Evolutionary conservation across 2,329 filamentous ascomycete species (phyloP).

Genomic region (Davidsoniella neocaledoniae): DNA sequence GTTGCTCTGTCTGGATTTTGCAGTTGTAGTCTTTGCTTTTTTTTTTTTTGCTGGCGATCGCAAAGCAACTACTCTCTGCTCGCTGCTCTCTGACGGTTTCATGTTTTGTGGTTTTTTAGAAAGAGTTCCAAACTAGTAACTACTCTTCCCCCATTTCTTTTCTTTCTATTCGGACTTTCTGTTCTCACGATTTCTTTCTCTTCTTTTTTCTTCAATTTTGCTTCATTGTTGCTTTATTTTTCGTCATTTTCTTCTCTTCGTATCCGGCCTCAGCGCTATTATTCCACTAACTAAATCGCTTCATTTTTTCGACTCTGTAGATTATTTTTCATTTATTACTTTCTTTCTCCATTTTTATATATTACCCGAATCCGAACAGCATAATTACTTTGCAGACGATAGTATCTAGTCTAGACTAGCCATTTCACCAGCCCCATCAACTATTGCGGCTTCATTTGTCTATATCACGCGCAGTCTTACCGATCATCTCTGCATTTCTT

Average conservation of each 20-base stretch:
- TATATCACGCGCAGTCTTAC: too few relatives aligned
- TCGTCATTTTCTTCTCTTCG: not conserved
- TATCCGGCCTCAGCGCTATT: not conserved
- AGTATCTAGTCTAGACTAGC: not conserved
- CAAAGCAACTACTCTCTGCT: too few relatives aligned
- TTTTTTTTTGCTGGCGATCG: too few relatives aligned
- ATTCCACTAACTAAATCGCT: not conserved
- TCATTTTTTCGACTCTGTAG: not conserved
- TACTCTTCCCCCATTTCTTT: not conserved
- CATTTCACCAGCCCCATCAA: not conserved
- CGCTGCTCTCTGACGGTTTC: too few relatives aligned
- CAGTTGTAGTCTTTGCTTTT: too few relatives aligned
- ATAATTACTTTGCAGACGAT: too few relatives aligned
- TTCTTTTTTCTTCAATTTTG: not conserved
- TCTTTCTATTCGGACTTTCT: not conserved
- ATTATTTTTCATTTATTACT: not conserved
- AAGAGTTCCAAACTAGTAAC: too few relatives aligned
- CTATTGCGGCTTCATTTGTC: not conserved
- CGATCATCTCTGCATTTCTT: too few relatives aligned
- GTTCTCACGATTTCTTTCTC: not conserved
- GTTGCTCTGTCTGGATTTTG: too few relatives aligned
- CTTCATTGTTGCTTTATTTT: not conserved
- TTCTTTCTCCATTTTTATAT: not conserved
- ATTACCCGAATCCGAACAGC: not conserved
- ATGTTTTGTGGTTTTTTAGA: too few relatives aligned